phyloP scores from a whole-genome alignment of 2,329 filamentous ascomycete species.

The Daldinia sp. region DNA sequence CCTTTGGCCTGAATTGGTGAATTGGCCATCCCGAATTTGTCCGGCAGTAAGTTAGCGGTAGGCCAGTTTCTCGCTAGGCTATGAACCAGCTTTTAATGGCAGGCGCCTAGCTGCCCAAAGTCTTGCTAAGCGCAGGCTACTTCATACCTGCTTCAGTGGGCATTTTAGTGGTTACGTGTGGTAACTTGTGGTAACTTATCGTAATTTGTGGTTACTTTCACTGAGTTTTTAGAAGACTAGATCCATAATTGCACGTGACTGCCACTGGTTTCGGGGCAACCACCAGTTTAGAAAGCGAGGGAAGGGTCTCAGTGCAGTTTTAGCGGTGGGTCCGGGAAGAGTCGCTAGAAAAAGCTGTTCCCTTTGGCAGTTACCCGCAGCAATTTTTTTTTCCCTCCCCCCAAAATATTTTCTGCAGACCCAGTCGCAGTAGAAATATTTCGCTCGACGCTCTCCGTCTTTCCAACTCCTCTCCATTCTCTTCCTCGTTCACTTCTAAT shows the following conservation, averaged over 20 bases:
- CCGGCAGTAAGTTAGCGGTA: conserved; percentile 27
- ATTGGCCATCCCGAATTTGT: conserved; percentile 38
- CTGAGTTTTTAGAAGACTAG: conserved; percentile 12
- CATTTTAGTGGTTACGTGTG: no score
- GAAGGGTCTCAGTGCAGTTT: conserved; percentile 30
- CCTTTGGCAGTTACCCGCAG: conserved; percentile 53
- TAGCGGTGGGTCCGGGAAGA: conserved; percentile 57
- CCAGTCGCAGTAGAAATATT: conserved; percentile 56
- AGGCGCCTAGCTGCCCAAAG: conserved; percentile 7
- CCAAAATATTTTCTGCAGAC: conserved; percentile 50
- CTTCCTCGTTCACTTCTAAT: conserved; percentile 50
- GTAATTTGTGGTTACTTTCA: conserved; percentile 18
- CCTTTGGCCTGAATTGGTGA: conserved; percentile 26
- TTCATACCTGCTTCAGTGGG: neutral
- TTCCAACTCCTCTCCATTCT: conserved; percentile 33
- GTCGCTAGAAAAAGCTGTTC: conserved; percentile 61
- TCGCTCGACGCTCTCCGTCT: conserved; percentile 46
- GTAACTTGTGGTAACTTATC: no score
- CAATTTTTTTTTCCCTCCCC: conserved; percentile 60
- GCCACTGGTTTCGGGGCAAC: conserved; percentile 39
- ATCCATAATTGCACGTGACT: conserved; percentile 36
- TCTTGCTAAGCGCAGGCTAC: neutral
- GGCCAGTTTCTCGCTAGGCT: conserved; percentile 6
- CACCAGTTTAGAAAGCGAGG: conserved; percentile 32
- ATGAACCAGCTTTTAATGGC: conserved; percentile 11